Percentiles rank a stretch among this genome's conserved stretches.
phyloP scores from a whole-genome alignment of 2,329 filamentous ascomycete species.

The Verticillium zaregamsianum region DNA sequence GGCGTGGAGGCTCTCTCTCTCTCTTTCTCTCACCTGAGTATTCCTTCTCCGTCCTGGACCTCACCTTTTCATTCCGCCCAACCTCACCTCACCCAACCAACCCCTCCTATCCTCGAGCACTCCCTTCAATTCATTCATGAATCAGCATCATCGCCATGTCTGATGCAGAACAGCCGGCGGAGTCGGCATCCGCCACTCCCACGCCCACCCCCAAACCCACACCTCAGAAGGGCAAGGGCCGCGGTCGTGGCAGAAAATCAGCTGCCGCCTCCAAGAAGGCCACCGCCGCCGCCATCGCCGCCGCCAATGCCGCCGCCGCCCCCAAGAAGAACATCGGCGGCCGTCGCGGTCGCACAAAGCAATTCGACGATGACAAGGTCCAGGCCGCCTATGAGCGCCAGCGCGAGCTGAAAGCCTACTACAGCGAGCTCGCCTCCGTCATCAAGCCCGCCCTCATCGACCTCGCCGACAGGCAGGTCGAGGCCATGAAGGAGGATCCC shows the following conservation, averaged over 20 bases:
- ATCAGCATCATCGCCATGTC: constrained; percentile 24
- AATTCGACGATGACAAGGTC: constrained; percentile 48
- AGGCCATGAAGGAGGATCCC: constrained; percentile 51
- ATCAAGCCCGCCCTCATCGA: constrained; percentile 63
- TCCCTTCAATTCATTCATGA: constrained; percentile 18
- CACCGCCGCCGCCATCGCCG: constrained; percentile 17
- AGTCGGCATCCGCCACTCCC: constrained; percentile 5
- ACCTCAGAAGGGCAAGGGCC: constrained; percentile 16
- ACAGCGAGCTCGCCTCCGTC: constrained; percentile 56
- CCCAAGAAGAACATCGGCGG: constrained; percentile 23
- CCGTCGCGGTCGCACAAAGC: constrained; percentile 50
- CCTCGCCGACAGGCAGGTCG: constrained; percentile 56
- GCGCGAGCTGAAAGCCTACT: constrained; percentile 62
- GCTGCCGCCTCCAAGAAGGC: constrained; percentile 17
- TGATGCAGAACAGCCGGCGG: constrained; percentile 12
- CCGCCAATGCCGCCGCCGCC: constrained; percentile 23
- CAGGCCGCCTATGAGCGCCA: constrained; percentile 60
- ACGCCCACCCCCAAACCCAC: constrained; percentile 13
- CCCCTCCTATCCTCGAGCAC: neutral
- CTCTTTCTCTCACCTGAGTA: neutral
- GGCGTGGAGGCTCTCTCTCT: neutral
- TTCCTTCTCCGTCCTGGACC: neutral
- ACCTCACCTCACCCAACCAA: neutral
- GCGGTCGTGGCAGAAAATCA: constrained; percentile 14
- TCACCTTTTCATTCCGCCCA: neutral